Percentiles rank a stretch among this genome's conserved stretches.
Evolutionary conservation across 1,284 basidiomycete species (phyloP).

Genomic region (Erythrobasidium hasegawianum): DNA sequence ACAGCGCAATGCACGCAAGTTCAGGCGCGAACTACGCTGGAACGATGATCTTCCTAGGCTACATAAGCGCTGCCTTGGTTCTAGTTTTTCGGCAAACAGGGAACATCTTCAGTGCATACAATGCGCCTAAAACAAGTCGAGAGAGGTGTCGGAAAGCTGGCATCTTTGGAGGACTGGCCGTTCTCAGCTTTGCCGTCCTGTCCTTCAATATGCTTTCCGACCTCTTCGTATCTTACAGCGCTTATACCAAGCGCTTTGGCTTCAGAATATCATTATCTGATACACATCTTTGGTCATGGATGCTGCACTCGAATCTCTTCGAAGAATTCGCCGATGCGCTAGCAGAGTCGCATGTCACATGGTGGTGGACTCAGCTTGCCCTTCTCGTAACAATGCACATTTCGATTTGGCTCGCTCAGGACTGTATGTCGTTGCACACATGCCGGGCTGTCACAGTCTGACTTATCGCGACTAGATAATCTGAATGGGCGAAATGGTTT

Average conservation of each 20-base stretch:
- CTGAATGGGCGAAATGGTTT: background rate
- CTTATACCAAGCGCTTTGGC: background rate
- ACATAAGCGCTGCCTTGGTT: constrained; percentile 23
- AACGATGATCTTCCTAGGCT: constrained; percentile 13
- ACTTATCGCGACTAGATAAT: background rate
- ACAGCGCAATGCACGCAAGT: too few relatives aligned
- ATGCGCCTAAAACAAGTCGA: background rate
- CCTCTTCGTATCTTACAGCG: constrained; percentile 7
- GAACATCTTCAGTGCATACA: constrained; percentile 15
- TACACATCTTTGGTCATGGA: constrained; percentile 18
- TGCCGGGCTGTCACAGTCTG: background rate
- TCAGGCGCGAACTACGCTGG: constrained; percentile 4
- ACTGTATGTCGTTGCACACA: background rate
- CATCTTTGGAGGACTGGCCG: background rate
- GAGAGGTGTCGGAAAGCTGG: background rate
- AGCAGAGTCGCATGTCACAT: constrained; percentile 1
- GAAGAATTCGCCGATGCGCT: constrained; percentile 24
- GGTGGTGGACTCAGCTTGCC: constrained; percentile 20
- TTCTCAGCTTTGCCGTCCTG: constrained; percentile 6
- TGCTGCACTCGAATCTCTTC: constrained; percentile 22
- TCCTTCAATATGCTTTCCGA: constrained; percentile 25
- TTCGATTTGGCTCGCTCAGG: background rate
- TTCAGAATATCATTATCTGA: background rate
- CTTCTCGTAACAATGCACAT: constrained; percentile 10
- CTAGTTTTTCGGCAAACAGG: background rate